Evolutionary conservation across 371 early-diverging fungal species (phyloP), one percentile per base, ranked within the genome.

Genomic region (Caulochytrium protostelioides): DNA sequence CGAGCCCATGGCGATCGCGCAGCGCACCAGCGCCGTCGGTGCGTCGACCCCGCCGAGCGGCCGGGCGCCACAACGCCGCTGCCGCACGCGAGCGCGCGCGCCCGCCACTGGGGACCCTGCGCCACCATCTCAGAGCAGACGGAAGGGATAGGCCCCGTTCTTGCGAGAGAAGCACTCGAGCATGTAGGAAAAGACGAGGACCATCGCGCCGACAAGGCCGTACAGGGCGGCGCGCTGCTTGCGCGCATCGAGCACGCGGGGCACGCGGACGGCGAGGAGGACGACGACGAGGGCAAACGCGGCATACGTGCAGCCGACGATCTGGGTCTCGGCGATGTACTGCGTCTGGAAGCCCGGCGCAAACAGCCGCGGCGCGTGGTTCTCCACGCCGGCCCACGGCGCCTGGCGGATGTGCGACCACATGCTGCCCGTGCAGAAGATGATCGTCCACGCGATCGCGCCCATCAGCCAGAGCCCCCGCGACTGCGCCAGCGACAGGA

Each of bases 381-480:
- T 52, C 6, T 57, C 49, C 27, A 55, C 56, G 6, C 64, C 65
- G 18, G 63, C 53, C 22, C 70, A 81, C 13, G 78, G 77, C 1
- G 86, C 72, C 8, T 57, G 55, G 20, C 83, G 74, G 47, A 85
- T 85, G 35, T 65, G 65, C 50, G 83, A 83, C 80, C 80, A 85
- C 86, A 85, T 85, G 45, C 71, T 70, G 25, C 83, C 86, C 12
- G 76, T 73, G 22, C 65, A 76, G 70, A 82, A 76, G 31, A 70
- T 44, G 19, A 79, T 50, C 29, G 76, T 72, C n/a, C n/a, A n/a
- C n/a, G n/a, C n/a, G n/a, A n/a, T n/a, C n/a, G n/a, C n/a, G n/a
- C n/a, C n/a, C n/a, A n/a, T n/a, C n/a, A n/a, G n/a, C n/a, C n/a
- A n/a, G n/a, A n/a, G n/a, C n/a, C n/a, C n/a, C n/a, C n/a, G n/a